A percentile compares a stretch with the other conserved stretches of the same genome.
These are phyloP conservation scores for Tieghemiomyces parasiticus DNA, from an alignment of 192 early-diverging fungal genomes.

Conservation along the genomic window DNA sequence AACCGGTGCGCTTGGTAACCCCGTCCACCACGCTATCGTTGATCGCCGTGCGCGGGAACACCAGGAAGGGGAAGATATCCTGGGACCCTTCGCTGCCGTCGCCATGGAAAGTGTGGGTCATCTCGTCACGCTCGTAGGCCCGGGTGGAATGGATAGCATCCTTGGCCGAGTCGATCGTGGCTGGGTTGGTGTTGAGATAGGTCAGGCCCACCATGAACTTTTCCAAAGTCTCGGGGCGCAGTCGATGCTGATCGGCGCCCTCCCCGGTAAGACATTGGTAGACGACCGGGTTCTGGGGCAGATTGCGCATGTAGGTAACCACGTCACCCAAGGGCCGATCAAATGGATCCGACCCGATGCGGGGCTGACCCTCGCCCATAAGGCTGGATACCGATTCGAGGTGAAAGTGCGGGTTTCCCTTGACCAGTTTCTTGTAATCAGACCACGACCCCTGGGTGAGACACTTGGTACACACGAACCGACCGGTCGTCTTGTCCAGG, in stretches of 20 bases:
- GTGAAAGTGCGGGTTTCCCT: conserved; percentile 14
- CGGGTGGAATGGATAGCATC: conserved; percentile 4
- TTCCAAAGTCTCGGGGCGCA: conserved; percentile 22
- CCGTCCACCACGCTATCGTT: conserved; percentile 9
- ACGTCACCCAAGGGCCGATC: conserved; percentile 21
- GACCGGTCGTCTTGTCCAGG: conserved; percentile 30
- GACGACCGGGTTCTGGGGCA: conserved; percentile 22
- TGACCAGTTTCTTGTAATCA: conserved; percentile 34
- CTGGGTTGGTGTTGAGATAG: conserved; percentile 19
- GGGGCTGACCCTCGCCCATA: conserved; percentile 16
- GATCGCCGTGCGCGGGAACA: conserved; percentile 31
- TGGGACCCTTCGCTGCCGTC: conserved; percentile 14
- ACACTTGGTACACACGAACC: conserved; percentile 40
- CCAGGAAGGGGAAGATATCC: conserved; percentile 19
- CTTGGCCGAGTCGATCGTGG: conserved; percentile 13
- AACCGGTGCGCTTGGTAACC: neutral
- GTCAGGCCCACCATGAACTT: conserved; percentile 33
- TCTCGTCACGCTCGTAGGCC: too few species aligned
- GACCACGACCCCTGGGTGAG: conserved; percentile 36
- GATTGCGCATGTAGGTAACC: conserved; percentile 15
- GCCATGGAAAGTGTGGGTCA: too few species aligned
- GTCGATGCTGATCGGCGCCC: conserved; percentile 19
- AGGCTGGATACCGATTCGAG: conserved; percentile 19
- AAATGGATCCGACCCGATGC: conserved; percentile 17
- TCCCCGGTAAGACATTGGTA: conserved; percentile 22